phyloP scores from a whole-genome alignment of 352 stramenopile species.

The Halophytophthora batemanensis region DNA sequence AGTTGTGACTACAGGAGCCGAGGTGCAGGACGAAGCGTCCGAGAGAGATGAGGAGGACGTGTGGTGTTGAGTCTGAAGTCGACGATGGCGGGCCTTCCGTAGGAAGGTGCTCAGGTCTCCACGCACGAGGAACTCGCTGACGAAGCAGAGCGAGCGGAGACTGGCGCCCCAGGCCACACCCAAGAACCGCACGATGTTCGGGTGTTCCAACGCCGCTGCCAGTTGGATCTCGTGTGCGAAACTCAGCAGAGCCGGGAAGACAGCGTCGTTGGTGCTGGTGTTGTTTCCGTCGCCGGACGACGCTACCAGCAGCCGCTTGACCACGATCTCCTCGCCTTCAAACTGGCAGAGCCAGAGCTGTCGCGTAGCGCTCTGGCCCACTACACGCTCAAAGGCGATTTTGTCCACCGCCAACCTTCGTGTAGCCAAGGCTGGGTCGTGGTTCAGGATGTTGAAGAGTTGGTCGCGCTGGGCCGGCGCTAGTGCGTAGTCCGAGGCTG shows the following conservation, averaged over 20 bases:
- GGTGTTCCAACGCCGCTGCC: conserved; percentile 47
- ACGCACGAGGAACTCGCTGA: conserved; percentile 15
- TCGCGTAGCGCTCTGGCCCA: conserved; percentile 12
- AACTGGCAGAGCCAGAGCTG: conserved; percentile 36
- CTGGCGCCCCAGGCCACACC: conserved; percentile 48
- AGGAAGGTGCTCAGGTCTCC: conserved; percentile 24
- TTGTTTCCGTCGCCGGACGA: neutral
- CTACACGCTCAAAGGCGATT: conserved; percentile 31
- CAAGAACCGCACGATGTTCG: conserved; percentile 54
- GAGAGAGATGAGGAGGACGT: conserved; percentile 18
- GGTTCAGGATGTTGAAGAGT: conserved; percentile 25
- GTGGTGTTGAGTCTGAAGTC: conserved; percentile 11
- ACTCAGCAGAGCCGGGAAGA: conserved; percentile 18
- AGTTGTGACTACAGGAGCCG: conserved; percentile 2
- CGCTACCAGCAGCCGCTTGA: conserved; percentile 25
- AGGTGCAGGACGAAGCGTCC: conserved; percentile 4
- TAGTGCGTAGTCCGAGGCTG: conserved; percentile 13
- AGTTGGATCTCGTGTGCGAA: conserved; percentile 74
- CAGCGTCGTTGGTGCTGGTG: neutral
- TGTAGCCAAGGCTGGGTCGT: conserved; percentile 23
- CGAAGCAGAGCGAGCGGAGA: conserved; percentile 16
- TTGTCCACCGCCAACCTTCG: conserved; percentile 35
- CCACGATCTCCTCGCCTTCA: conserved; percentile 36
- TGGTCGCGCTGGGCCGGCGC: conserved; percentile 19
- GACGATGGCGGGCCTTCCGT: conserved; percentile 10